A percentile compares a stretch with the other conserved stretches of the same genome.
These are phyloP conservation scores for Chrysanthemum seticuspe DNA, from an alignment of 129 eudicot genomes.

Conservation along the genomic window DNA sequence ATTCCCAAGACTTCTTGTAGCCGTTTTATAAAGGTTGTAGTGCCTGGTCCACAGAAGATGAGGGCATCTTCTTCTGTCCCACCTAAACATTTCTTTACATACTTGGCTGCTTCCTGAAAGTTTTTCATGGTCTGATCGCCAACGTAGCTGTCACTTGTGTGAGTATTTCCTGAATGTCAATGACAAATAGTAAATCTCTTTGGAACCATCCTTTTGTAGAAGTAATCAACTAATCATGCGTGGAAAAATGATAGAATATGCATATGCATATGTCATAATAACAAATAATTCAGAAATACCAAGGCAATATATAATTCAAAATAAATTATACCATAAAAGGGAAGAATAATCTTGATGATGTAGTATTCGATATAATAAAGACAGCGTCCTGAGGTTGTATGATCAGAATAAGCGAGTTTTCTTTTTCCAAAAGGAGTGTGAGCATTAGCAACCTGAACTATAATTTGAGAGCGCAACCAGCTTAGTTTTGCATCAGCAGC, in stretches of 20 bases:
- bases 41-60: conserved; percentile 74
- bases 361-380: conserved; percentile 65
- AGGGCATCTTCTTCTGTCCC: conserved; percentile 59
- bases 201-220: too few species aligned
- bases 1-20: conserved; percentile 87
- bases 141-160: conserved; percentile 77
- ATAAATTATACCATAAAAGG: too few species aligned
- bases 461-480: conserved; percentile 70
- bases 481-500: conserved; percentile 37
- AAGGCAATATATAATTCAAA: not conserved
- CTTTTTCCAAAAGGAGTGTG: conserved; percentile 69
- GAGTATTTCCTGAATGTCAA: conserved; percentile 58
- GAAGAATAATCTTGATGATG: conserved; percentile 41
- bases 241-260: too few species aligned
- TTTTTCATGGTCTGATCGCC: conserved; percentile 54
- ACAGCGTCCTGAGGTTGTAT: conserved; percentile 72
- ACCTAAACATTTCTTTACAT: conserved; percentile 69
- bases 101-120: conserved; percentile 47
- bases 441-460: conserved; percentile 48
- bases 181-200: too few species aligned
- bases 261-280: too few species aligned
- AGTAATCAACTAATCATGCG: too few species aligned
- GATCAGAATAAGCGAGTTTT: conserved; percentile 69
- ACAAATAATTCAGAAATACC: too few species aligned
- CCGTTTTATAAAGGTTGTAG: conserved; percentile 75